Evolutionary conservation across 371 early-diverging fungal genomes (phyloP).

Genomic region (Syncephalastrum racemosum): DNA sequence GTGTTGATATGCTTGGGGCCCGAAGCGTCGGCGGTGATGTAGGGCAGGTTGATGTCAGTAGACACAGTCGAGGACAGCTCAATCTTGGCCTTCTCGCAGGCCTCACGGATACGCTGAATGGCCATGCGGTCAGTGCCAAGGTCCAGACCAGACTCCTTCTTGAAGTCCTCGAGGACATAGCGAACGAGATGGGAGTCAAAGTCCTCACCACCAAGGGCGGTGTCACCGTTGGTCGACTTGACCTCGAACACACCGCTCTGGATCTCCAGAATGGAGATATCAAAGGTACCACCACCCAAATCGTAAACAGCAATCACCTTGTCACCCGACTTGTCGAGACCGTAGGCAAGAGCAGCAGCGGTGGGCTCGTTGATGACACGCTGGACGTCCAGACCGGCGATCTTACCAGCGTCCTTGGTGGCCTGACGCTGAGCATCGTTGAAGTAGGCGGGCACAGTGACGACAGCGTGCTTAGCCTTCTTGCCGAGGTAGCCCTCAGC

Average conservation of each 20-base stretch:
- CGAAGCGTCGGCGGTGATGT: conserved; percentile 89
- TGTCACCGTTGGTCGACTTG: conserved; percentile 96
- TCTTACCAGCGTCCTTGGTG: conserved; percentile 97
- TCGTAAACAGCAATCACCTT: conserved; percentile 98
- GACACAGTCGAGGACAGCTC: conserved; percentile 91
- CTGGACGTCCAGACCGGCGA: conserved; percentile 95
- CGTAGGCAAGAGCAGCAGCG: conserved; percentile 99
- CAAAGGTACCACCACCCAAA: conserved; percentile 99
- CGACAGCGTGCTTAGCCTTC: conserved; percentile 88
- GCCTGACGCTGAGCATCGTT: conserved; percentile 98
- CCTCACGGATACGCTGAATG: conserved; percentile 94
- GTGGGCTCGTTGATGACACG: conserved; percentile 99
- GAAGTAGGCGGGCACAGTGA: conserved; percentile 89
- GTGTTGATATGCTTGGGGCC: conserved; percentile 97
- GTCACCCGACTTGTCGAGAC: conserved; percentile 93
- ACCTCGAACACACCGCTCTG: conserved; percentile 99
- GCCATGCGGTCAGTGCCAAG: conserved; percentile 86
- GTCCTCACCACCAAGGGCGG: conserved; percentile 99
- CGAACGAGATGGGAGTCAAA: conserved; percentile 91
- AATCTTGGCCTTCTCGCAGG: conserved; percentile 98
- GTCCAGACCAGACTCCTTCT: conserved; percentile 76
- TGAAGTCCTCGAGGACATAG: conserved; percentile 83
- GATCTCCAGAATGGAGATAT: conserved; percentile 98
- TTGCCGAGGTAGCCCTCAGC: conserved; percentile 87
- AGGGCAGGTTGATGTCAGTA: conserved; percentile 96